phyloP scores from a whole-genome alignment of 2,329 filamentous ascomycete genomes.

The Penicillium vulpinum region DNA sequence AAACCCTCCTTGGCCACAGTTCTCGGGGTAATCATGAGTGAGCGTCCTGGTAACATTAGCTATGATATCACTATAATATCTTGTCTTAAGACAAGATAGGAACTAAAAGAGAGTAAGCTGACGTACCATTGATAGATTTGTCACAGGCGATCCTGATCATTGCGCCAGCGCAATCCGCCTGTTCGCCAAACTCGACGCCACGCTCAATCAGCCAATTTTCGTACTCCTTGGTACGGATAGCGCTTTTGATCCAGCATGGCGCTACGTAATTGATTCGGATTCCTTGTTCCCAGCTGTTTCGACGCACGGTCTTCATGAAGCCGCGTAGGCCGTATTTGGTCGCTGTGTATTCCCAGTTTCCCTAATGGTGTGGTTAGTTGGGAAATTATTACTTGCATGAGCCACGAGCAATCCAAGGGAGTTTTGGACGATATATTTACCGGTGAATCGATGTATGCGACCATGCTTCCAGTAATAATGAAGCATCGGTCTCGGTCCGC shows the following conservation, averaged over 20 bases:
- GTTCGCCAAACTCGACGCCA: background rate
- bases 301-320: conserved; percentile 45
- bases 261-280: conserved; percentile 52
- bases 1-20: background rate
- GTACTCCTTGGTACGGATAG: background rate
- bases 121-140: background rate
- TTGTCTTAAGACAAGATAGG: background rate
- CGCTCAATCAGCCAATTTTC: background rate
- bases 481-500: conserved; percentile 49
- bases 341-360: conserved; percentile 44
- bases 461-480: conserved; percentile 52
- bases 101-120: too few relatives aligned
- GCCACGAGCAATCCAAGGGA: too few relatives aligned
- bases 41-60: background rate
- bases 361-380: conserved; percentile 10
- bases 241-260: conserved; percentile 33
- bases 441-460: conserved; percentile 50
- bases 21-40: background rate
- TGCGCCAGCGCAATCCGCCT: background rate
- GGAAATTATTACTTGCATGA: background rate
- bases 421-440: conserved; percentile 3
- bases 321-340: conserved; percentile 50
- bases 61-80: too few relatives aligned
- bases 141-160: background rate
- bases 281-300: conserved; percentile 42